Base-by-base conservation (phyloP, 371 early-diverging fungal genomes). In the Mortierella sp. region DNA sequence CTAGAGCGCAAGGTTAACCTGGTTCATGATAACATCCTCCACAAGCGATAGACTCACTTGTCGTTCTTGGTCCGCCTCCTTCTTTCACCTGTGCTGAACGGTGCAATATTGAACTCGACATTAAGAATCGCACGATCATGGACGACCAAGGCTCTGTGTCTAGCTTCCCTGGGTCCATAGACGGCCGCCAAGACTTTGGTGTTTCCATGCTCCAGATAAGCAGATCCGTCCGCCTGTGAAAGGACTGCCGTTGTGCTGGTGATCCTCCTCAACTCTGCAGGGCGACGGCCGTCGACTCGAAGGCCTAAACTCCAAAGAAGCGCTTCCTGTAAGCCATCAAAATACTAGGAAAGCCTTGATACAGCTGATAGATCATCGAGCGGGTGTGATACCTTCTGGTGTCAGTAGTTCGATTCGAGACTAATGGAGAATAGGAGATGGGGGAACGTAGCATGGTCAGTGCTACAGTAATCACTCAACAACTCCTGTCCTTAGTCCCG, bases 141-240 rank as follows among this genome's bases (percentile, higher is more conserved):
- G n/a, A 83, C 67, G 4, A 82, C 78, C 57, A 83, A 82, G 17
- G 83, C 63, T 51, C 90, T 85, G 49, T 82, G 81, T 12, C 90
- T 86, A 24, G 91, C 94, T 81, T 98, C 98, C 43, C 92, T 82
- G 1, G 98, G 98, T 13, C 98, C 98, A 79, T 94, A 95, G 1
- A 98, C 96, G 17, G 94, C 91, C 0, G 90, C 95, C 43, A 98
- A 80, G 59, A 92, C 90, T 64, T 96, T 95, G 46, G 98, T 98
- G 80, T 98, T 96, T 54, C 98, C 98, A 67, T 94, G 94, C 80
- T 98, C 96, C 55, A 95, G 84, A 73, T 95, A 96, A 1, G 96
- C 91, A 7, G 96, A 97, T 27, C 98, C 98, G 67, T 96, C 96
- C 0, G 96, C 92, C 50, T 94, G 89, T 40, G 88, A 81, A 47